Percentiles rank a stretch among this genome's conserved stretches.
Evolutionary conservation across 1,284 basidiomycete species (phyloP).

Genomic region (Rhodotorula mucilaginosa): DNA sequence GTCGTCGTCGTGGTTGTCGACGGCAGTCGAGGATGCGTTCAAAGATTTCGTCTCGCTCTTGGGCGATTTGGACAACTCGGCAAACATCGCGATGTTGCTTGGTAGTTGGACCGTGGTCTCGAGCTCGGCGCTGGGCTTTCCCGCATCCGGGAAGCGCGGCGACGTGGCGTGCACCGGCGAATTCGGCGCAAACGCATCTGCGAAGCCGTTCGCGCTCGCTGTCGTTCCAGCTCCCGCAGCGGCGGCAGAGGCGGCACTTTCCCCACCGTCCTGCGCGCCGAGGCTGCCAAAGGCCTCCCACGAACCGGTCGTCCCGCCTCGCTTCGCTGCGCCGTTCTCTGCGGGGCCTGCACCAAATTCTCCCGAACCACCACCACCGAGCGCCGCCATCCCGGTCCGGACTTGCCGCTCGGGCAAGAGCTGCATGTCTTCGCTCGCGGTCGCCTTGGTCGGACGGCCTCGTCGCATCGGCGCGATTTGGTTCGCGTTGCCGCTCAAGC

Average conservation of each 20-base stretch:
- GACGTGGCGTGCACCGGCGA: neutral
- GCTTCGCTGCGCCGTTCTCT: neutral
- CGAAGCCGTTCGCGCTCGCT: slow-evolving; percentile 15
- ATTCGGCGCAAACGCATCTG: slow-evolving; percentile 19
- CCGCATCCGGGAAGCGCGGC: neutral
- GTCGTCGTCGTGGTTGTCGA: neutral
- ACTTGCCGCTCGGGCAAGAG: slow-evolving; percentile 8
- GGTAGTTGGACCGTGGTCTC: slow-evolving; percentile 19
- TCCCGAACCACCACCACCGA: slow-evolving; percentile 2
- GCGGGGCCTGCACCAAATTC: neutral
- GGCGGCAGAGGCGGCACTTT: neutral
- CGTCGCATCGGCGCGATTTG: slow-evolving; percentile 50
- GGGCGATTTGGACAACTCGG: slow-evolving; percentile 1
- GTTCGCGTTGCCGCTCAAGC: slow-evolving; percentile 27
- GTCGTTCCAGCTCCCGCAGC: neutral
- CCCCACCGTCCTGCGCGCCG: neutral
- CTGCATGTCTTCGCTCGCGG: neutral
- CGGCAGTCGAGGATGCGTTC: neutral
- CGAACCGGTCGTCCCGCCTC: neutral
- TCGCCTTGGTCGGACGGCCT: slow-evolving; percentile 46
- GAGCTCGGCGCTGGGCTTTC: neutral
- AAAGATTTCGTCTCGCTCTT: neutral
- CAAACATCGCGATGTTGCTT: slow-evolving; percentile 25
- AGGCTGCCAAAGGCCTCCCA: neutral
- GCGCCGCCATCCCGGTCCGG: slow-evolving; percentile 8